Percentiles rank a stretch among this genome's conserved stretches.
Evolutionary conservation across 257 asterid genomes (phyloP).

Genomic region (Cynanchum wilfordii): DNA sequence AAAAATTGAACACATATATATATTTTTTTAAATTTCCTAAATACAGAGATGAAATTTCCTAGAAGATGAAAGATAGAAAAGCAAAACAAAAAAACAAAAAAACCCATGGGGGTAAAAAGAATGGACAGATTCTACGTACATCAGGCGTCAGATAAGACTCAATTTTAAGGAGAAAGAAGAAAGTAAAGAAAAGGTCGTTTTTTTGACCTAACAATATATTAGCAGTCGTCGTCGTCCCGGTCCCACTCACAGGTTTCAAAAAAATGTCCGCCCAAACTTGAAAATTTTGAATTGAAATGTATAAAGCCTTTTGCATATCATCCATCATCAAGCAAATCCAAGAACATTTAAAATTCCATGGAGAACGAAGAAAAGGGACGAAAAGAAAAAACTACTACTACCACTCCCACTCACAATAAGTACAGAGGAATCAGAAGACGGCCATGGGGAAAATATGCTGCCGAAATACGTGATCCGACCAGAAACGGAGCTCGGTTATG

Average conservation of each 20-base stretch:
- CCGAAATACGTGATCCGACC: conserved; percentile 77
- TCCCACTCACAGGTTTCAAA: background rate
- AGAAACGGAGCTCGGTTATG: conserved; percentile 65
- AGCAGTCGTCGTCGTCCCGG: no score
- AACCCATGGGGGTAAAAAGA: background rate
- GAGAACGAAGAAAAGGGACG: conserved; percentile 23
- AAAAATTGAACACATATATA: no score
- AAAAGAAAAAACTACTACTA: conserved; percentile 11
- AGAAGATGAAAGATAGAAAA: background rate
- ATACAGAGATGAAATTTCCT: conserved; percentile 20
- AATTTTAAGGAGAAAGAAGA: no score
- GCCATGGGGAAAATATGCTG: conserved; percentile 91
- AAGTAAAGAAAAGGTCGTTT: background rate
- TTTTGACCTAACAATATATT: background rate
- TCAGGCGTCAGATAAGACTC: conserved; percentile 20
- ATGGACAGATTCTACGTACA: conserved; percentile 1
- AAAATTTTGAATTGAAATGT: background rate
- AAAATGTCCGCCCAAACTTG: background rate
- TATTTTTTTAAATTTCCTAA: no score
- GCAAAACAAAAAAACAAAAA: background rate
- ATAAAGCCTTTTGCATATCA: background rate
- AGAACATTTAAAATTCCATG: background rate
- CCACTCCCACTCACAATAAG: conserved; percentile 10
- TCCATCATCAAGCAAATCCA: background rate
- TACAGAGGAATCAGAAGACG: conserved; percentile 71